Evolutionary conservation across 192 early-diverging fungal genomes (phyloP).

Genomic region (Rhizophlyctis rosea): DNA sequence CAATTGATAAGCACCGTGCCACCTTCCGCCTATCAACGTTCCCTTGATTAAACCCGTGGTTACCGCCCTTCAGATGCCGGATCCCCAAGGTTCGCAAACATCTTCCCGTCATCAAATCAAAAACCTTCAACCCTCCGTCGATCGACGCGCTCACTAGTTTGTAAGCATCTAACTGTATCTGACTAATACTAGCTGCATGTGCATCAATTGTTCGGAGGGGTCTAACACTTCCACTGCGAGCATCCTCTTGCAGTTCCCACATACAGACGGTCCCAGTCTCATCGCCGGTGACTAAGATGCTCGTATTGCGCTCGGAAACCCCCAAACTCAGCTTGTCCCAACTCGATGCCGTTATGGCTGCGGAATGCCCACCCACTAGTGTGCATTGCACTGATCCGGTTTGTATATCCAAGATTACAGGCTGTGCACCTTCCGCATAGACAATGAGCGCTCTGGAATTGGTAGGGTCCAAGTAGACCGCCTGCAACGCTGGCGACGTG

Average conservation of each 20-base stretch:
- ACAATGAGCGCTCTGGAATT: neutral
- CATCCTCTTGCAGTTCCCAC: conserved; percentile 36
- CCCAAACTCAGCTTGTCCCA: conserved; percentile 1
- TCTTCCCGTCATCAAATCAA: conserved; percentile 51
- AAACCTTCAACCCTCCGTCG: conserved; percentile 56
- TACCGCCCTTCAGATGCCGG: conserved; percentile 31
- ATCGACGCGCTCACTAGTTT: conserved; percentile 25
- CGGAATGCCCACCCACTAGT: conserved; percentile 15
- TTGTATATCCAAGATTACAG: neutral
- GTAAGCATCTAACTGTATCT: conserved; percentile 24
- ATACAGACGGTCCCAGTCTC: conserved; percentile 47
- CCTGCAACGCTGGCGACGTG: neutral
- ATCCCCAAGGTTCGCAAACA: conserved; percentile 34
- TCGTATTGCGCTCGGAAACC: neutral
- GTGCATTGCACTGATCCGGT: neutral
- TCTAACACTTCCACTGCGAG: neutral
- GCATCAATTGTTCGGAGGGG: conserved; percentile 15
- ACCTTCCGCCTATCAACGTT: conserved; percentile 33
- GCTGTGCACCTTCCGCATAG: neutral
- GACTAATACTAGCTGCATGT: conserved; percentile 8
- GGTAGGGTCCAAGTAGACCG: neutral
- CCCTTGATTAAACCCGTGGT: conserved; percentile 8
- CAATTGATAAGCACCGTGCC: conserved; percentile 24
- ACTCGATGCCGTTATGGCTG: conserved; percentile 1
- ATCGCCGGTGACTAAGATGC: conserved; percentile 51